Base-by-base conservation (phyloP, 768 basidiomycete genomes). In the Lentinula sp. region DNA sequence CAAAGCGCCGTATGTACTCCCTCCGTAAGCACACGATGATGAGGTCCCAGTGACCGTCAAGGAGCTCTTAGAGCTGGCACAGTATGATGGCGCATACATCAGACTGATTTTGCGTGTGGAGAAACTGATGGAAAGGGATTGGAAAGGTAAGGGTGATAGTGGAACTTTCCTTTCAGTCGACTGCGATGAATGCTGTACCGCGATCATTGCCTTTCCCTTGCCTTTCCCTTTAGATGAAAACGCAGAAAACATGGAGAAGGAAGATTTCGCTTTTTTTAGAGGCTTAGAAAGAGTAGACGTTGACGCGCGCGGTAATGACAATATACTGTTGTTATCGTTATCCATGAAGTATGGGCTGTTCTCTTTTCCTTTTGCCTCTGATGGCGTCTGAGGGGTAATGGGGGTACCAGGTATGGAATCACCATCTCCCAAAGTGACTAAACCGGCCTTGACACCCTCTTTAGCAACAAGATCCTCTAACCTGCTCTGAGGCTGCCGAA, bases 401-500 rank as follows among this genome's bases (percentile, higher is more conserved):
- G 45, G 57, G 23, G 57, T 49, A 6, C 16, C 32, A 10, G 57
- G 43, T 3, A 56, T 1, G 12, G 41, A 23, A 28, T 23, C 36
- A 6, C 23, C 43, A 45, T 43, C 56, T 20, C 32, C 43, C 15
- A 45, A 36, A 37, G 51, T 51, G 2, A 62, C 43, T 13, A 63
- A 16, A 13, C 75, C 78, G 16, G 74, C 73, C 3, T 76, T 73
- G 5, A 73, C 60, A 37, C 81, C 82, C 55, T 78, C 75, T 39
- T 69, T 60, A 32, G 75, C 69, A 12, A 92, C 78, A 41, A 93
- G 78, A 69, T 93, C 91, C 71, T 93, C 91, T n/a, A 88, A 69
- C 20, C 91, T 76, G 33, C 84, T 82, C 53, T 84, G 82, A 5
- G 91, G 91, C 72, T 93, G 88, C 65, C 77, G 80, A 57, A 88